Evolutionary conservation across 2,329 filamentous ascomycete species (phyloP), one percentile per base, ranked within the genome.

Genomic region (Fusarium sp.): DNA sequence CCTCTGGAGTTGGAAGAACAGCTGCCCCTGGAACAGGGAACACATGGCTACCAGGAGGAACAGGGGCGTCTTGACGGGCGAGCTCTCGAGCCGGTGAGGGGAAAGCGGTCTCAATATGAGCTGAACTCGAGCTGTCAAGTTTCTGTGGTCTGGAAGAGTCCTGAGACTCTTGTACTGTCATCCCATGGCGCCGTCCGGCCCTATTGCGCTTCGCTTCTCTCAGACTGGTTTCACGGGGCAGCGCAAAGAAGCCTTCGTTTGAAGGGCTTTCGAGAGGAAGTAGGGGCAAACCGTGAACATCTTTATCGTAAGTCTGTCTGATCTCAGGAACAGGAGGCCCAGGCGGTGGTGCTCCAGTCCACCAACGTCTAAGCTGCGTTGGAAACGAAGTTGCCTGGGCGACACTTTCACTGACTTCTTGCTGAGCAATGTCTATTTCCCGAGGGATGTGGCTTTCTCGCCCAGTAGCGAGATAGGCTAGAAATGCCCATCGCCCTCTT

Each of bases 381-480:
- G 31, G 42, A 42, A 20, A 41, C 9, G 24, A 42, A 5, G 8
- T 39, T 46, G 41, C 9, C 11, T 7, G 38, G 20, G 44, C 15
- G 31, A 46, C 20, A 49, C 16, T 37, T 16, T 24, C 24, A 21
- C 41, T 33, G 20, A 60, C 33, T 24, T 59, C 37, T 10, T 31
- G 37, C 16, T 56, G 48, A 8, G 58, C 63, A 20, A 21, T 39
- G 9, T 59, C 49, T 20, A 54, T 44, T 13, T 49, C 58, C 10
- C 23, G 24, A 5, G 39, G 21, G 9, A 63, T 23, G 4, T n/a
- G 29, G 18, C 8, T 13, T 3, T 42, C 44, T 8, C 24, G 33
- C 3, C 63, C 53, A 13, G 18, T 12, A 5, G 29, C 15, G 2
- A 55, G 18, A n/a, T 42, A 59, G 10, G 8, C 13, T 5, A 24